These are phyloP conservation scores for Ustilago bromivora DNA, from an alignment of 1,284 basidiomycete species.

Conservation along the genomic window DNA sequence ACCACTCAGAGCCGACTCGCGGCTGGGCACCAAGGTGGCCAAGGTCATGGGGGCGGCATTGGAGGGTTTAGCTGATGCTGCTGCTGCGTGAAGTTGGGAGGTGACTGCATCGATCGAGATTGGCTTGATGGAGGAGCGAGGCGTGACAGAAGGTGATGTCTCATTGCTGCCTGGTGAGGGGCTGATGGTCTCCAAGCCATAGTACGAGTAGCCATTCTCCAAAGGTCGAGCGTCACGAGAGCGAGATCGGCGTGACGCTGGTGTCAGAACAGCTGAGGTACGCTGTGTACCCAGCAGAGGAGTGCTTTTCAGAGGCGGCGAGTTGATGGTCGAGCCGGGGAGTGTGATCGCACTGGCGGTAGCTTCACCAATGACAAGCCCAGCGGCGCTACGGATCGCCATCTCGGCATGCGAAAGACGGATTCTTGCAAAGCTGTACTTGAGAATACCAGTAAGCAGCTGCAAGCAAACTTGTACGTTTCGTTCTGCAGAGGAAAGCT, in stretches of 20 bases:
- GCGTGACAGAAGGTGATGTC: constrained; percentile 50
- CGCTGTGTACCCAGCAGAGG: constrained; percentile 33
- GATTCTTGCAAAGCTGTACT: constrained; percentile 63
- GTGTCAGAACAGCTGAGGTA: constrained; percentile 8
- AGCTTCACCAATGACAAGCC: constrained; percentile 46
- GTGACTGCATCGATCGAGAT: constrained; percentile 48
- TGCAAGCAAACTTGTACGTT: constrained; percentile 55
- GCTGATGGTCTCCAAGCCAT: constrained; percentile 61
- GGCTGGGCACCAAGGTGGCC: constrained; percentile 53
- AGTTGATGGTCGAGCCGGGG: constrained; percentile 32
- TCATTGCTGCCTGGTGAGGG: constrained; percentile 47
- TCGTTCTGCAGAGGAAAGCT: constrained; percentile 54
- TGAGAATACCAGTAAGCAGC: constrained; percentile 61
- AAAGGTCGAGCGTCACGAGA: constrained; percentile 56
- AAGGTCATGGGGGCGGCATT: constrained; percentile 55
- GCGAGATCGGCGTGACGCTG: constrained; percentile 45
- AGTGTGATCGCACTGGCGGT: constrained; percentile 26
- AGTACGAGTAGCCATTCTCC: constrained; percentile 64
- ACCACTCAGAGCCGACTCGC: constrained; percentile 24
- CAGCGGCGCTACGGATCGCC: constrained; percentile 49
- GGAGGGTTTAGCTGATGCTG: constrained; percentile 15
- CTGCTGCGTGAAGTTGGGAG: constrained; percentile 24
- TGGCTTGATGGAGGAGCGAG: constrained; percentile 26
- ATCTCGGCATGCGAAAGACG: constrained; percentile 55
- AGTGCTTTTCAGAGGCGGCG: constrained; percentile 33